These are phyloP conservation scores for Naganishia cerealis DNA, from an alignment of 1,284 basidiomycete species.

Conservation along the genomic window DNA sequence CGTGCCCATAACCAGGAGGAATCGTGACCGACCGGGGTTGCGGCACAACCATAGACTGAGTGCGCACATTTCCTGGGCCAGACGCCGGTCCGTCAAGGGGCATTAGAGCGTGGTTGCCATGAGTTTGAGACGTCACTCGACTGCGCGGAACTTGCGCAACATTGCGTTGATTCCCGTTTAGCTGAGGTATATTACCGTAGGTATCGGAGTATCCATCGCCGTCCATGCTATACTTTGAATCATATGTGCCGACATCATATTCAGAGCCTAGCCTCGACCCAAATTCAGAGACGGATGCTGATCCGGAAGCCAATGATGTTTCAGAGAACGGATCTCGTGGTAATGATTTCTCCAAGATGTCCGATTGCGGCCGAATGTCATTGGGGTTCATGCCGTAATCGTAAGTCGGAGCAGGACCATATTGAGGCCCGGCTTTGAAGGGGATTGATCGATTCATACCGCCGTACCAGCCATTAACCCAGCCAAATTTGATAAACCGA, in stretches of 20 bases:
- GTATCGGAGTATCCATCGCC: constrained; percentile 17
- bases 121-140: background rate
- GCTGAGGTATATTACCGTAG: constrained; percentile 5
- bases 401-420: constrained; percentile 21
- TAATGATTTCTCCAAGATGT: constrained; percentile 7
- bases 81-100: background rate
- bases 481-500: constrained; percentile 64
- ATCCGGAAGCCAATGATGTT: constrained; percentile 15
- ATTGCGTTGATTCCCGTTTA: background rate
- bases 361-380: constrained; percentile 4
- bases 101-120: background rate
- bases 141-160: background rate
- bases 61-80: background rate
- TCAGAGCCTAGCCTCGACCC: constrained; percentile 22
- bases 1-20: constrained; percentile 63
- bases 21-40: constrained; percentile 35
- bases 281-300: constrained; percentile 17
- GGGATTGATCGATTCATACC: constrained; percentile 35
- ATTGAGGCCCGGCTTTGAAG: constrained; percentile 29
- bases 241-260: constrained; percentile 25
- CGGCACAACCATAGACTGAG: constrained; percentile 8
- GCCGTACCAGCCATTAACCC: constrained; percentile 62
- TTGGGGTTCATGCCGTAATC: constrained; percentile 11
- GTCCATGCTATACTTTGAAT: constrained; percentile 21
- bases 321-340: constrained; percentile 22